A percentile compares a stretch with the other conserved stretches of the same genome.
These are phyloP conservation scores for Vanderwaltozyma tropicalis DNA, from an alignment of 805 yeast genomes.

Conservation along the genomic window DNA sequence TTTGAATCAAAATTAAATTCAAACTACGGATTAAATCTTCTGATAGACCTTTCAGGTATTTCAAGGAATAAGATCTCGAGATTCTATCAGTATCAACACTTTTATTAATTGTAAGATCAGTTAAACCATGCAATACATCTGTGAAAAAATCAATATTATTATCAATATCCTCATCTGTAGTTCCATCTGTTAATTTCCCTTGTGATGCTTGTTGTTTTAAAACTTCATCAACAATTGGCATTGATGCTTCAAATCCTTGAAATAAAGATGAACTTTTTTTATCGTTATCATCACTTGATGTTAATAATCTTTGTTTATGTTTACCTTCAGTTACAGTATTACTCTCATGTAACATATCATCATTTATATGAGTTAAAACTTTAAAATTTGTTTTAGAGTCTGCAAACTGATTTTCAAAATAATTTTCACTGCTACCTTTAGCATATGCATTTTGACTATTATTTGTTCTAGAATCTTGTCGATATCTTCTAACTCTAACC, in stretches of 20 bases:
- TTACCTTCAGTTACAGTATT: conserved; percentile 5
- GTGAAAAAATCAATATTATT: conserved; percentile 9
- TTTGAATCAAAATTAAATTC: conserved; percentile 50
- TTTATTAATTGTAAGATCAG: not conserved
- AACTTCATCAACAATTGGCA: conserved; percentile 42
- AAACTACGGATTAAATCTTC: conserved; percentile 35
- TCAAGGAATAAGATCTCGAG: conserved; percentile 33
- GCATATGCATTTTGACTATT: conserved; percentile 22
- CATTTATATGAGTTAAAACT: conserved; percentile 46
- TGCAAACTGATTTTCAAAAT: conserved; percentile 30
- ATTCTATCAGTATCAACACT: conserved; percentile 32
- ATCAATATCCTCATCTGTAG: not conserved
- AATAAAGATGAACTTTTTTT: conserved; percentile 38
- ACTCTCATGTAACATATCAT: conserved; percentile 46
- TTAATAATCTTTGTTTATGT: not conserved
- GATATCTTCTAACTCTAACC: conserved; percentile 5
- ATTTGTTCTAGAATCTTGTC: conserved; percentile 3
- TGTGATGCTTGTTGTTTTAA: conserved; percentile 15
- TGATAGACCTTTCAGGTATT: conserved; percentile 30
- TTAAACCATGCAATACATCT: conserved; percentile 5
- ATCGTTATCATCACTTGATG: not conserved
- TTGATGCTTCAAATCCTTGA: conserved; percentile 58
- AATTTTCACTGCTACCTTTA: conserved; percentile 27
- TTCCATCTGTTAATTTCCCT: not conserved
- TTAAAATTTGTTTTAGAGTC: conserved; percentile 35